Evolutionary conservation across 2,329 filamentous ascomycete species (phyloP).

Genomic region (Thelonectria discophora): DNA sequence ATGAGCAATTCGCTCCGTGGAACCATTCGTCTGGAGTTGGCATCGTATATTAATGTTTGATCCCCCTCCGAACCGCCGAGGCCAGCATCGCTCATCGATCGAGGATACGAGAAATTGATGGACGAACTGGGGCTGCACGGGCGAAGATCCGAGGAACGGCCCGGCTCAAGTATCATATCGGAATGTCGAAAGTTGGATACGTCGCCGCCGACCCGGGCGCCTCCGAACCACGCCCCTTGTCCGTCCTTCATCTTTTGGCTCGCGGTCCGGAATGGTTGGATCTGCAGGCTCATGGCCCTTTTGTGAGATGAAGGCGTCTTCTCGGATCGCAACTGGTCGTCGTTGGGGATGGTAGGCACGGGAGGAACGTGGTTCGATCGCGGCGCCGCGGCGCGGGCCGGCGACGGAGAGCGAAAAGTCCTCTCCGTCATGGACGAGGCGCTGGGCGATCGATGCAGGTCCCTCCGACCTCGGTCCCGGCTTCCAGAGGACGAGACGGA

Average conservation of each 20-base stretch:
- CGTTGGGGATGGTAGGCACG: conserved; percentile 75
- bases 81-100: conserved; percentile 53
- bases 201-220: conserved; percentile 55
- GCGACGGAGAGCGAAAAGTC: conserved; percentile 84
- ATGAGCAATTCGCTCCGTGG: conserved; percentile 55
- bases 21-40: conserved; percentile 72
- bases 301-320: conserved; percentile 46
- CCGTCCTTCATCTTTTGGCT: conserved; percentile 60
- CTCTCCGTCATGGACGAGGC: conserved; percentile 86
- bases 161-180: conserved; percentile 50
- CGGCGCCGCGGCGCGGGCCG: conserved; percentile 53
- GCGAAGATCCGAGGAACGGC: conserved; percentile 45
- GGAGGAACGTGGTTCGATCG: conserved; percentile 68
- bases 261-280: conserved; percentile 61
- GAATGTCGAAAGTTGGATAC: conserved; percentile 55
- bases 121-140: conserved; percentile 60
- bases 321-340: conserved; percentile 44
- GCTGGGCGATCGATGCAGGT: conserved; percentile 73
- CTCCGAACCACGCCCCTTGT: conserved; percentile 59
- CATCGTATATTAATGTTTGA: conserved; percentile 66
- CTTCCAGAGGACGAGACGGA: conserved; percentile 75
- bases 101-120: conserved; percentile 69
- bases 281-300: conserved; percentile 55
- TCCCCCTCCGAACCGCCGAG: conserved; percentile 40
- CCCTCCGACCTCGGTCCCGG: conserved; percentile 52